These are phyloP conservation scores for Aspergillus texensis DNA, from an alignment of 2,329 filamentous ascomycete species.

Conservation along the genomic window DNA sequence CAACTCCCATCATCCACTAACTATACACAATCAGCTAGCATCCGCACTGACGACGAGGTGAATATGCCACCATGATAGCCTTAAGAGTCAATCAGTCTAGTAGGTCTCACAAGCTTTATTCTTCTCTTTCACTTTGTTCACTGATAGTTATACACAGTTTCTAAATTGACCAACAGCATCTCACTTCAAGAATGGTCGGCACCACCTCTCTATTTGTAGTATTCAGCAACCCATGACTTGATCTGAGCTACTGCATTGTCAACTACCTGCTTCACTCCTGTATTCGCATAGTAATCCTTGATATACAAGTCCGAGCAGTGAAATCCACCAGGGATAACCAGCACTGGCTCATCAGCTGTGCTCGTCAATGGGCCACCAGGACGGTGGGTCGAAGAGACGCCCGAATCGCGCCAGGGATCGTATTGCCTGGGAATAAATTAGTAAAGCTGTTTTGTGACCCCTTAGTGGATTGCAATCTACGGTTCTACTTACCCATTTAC, in stretches of 20 bases:
- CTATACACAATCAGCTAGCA: neutral
- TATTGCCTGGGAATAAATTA: neutral
- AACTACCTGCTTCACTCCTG: slow-evolving; percentile 52
- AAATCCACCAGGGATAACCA: slow-evolving; percentile 56
- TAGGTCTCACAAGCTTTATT: too few relatives aligned
- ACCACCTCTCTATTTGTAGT: neutral
- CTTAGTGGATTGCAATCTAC: too few relatives aligned
- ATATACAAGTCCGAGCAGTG: slow-evolving; percentile 60
- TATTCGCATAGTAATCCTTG: slow-evolving; percentile 51
- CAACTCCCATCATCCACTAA: neutral
- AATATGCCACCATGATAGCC: too few relatives aligned
- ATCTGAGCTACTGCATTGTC: slow-evolving; percentile 55
- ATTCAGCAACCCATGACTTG: slow-evolving; percentile 23
- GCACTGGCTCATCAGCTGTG: slow-evolving; percentile 52
- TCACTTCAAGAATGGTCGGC: too few relatives aligned
- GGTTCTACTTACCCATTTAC: slow-evolving; percentile 52
- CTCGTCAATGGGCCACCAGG: slow-evolving; percentile 37
- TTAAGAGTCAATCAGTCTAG: too few relatives aligned
- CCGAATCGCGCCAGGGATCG: neutral
- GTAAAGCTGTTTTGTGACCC: fast-evolving
- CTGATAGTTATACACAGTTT: neutral
- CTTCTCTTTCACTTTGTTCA: too few relatives aligned
- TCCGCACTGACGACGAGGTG: too few relatives aligned
- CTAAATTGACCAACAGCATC: neutral
- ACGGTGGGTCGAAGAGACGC: neutral